These are phyloP conservation scores for Ganoderma leucocontextum DNA, from an alignment of 1,284 basidiomycete genomes.

Conservation along the genomic window DNA sequence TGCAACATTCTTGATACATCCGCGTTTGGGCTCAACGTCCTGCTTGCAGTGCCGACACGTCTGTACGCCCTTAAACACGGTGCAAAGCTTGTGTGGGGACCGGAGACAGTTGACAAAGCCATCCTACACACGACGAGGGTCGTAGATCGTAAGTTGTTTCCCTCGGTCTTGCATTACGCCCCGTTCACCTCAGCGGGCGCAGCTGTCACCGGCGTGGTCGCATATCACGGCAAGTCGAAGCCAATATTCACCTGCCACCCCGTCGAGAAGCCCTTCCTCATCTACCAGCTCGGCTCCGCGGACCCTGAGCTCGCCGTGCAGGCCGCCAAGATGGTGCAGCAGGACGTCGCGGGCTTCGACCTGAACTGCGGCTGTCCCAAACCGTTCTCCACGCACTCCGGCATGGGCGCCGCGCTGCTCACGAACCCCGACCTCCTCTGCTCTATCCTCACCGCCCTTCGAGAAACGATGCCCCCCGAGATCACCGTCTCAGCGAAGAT, in stretches of 20 bases:
- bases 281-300: conserved; percentile 93
- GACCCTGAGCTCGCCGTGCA: conserved; percentile 91
- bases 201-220: conserved; percentile 91
- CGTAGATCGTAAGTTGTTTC: conserved; percentile 78
- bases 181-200: conserved; percentile 16
- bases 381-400: conserved; percentile 93
- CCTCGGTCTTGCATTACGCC: conserved; percentile 11
- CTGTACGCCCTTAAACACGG: conserved; percentile 93
- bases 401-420: conserved; percentile 97
- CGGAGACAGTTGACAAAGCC: conserved; percentile 96
- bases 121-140: conserved; percentile 86
- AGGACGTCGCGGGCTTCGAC: conserved; percentile 94
- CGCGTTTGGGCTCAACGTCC: conserved; percentile 17
- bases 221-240: conserved; percentile 83
- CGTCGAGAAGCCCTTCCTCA: conserved; percentile 89
- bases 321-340: conserved; percentile 86
- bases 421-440: conserved; percentile 92
- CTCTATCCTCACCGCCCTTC: conserved; percentile 82
- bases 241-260: conserved; percentile 95
- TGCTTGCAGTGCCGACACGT: conserved; percentile 77
- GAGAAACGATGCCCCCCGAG: conserved; percentile 76
- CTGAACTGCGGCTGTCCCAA: conserved; percentile 97
- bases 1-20: conserved; percentile 43
- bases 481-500: conserved; percentile 94
- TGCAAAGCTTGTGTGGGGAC: conserved; percentile 95